phyloP scores from a whole-genome alignment of 495 filamentous ascomycete species.

The Beverwykella pulmonaria region DNA sequence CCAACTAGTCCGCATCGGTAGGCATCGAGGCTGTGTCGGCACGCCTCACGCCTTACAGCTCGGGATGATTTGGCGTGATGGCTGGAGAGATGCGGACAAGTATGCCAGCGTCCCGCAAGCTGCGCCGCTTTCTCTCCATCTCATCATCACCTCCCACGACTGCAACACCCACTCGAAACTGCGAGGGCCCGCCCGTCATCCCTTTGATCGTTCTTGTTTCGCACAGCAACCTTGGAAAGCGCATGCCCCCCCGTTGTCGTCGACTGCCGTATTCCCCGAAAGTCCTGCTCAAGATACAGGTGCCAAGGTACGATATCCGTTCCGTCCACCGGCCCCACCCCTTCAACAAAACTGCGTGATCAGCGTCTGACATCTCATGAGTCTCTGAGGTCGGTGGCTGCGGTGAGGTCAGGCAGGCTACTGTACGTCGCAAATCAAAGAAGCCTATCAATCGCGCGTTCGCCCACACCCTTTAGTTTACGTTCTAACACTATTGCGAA shows the following conservation, averaged over 20 bases:
- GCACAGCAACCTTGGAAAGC: neutral
- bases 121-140: neutral
- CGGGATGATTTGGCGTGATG: neutral
- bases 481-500: conserved; percentile 10
- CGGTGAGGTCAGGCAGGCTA: conserved; percentile 8
- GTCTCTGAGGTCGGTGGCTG: conserved; percentile 5
- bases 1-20: conserved; percentile 1
- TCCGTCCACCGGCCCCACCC: conserved; percentile 18
- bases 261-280: neutral
- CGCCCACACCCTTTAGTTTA: neutral
- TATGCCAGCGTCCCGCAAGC: neutral
- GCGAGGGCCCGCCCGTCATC: neutral
- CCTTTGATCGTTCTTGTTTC: neutral
- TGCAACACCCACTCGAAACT: neutral
- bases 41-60: conserved; percentile 14
- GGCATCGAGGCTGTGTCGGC: conserved; percentile 21
- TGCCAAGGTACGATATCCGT: conserved; percentile 17
- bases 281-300: neutral
- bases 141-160: neutral
- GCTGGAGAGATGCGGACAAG: conserved; percentile 4
- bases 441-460: conserved; percentile 6
- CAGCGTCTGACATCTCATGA: conserved; percentile 8
- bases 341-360: conserved; percentile 16
- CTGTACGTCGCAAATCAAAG: neutral
- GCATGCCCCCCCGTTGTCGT: neutral